Evolutionary conservation across 2,329 filamentous ascomycete genomes (phyloP).

Genomic region (Botrytis porri): DNA sequence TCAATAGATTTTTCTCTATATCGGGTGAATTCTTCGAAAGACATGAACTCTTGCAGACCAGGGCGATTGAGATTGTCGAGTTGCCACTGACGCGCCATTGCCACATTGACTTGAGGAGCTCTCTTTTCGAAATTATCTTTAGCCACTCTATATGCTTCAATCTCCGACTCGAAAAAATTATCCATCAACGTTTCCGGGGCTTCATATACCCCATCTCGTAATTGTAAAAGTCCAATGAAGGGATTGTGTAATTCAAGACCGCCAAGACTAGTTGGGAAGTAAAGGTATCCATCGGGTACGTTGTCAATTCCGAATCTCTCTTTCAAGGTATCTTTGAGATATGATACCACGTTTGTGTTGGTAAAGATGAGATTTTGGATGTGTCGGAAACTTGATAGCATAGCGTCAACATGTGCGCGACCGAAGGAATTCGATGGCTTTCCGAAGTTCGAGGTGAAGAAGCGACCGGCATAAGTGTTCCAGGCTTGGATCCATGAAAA

Average conservation of each 20-base stretch:
- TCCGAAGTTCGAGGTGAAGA: constrained; percentile 58
- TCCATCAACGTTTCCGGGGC: constrained; percentile 33
- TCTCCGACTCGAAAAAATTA: constrained; percentile 37
- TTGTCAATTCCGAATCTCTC: constrained; percentile 46
- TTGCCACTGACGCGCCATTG: background rate
- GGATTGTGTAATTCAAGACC: constrained; percentile 44
- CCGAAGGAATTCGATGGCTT: constrained; percentile 54
- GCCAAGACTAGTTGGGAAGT: constrained; percentile 42
- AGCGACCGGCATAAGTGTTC: constrained; percentile 55
- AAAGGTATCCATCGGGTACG: constrained; percentile 44
- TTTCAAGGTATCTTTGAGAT: constrained; percentile 48
- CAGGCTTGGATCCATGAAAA: constrained; percentile 59
- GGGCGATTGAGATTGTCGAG: background rate
- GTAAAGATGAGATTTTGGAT: constrained; percentile 53
- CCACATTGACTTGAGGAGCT: background rate
- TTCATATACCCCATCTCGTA: constrained; percentile 32
- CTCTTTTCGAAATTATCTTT: constrained; percentile 39
- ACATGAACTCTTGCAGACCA: constrained; percentile 38
- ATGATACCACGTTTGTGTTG: constrained; percentile 44
- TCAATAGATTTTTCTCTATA: constrained; percentile 37
- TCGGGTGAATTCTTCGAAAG: constrained; percentile 41
- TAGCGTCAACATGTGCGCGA: constrained; percentile 53
- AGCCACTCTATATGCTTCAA: constrained; percentile 37
- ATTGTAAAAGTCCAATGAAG: constrained; percentile 40
- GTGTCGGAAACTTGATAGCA: constrained; percentile 49